Conservation (phyloP, 2,329 filamentous ascomycete genomes). For the Lecanicillium sp. region DNA sequence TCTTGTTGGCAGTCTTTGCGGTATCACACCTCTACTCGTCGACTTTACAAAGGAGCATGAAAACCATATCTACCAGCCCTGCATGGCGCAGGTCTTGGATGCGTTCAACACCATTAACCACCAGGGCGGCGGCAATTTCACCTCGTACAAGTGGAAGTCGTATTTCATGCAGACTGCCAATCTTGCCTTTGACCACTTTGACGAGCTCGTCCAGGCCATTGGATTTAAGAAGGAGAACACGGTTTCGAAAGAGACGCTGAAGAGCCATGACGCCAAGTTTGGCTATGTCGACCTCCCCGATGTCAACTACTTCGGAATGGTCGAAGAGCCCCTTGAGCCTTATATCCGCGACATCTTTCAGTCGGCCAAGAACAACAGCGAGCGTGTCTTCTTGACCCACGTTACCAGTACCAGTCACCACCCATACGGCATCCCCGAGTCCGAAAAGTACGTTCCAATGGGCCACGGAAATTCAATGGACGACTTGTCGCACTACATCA, state of each 20-base stretch:
- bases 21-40: conserved; percentile 32
- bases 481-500: conserved; percentile 29
- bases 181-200: conserved; percentile 27
- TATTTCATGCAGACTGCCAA: conserved; percentile 28
- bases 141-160: conserved; percentile 25
- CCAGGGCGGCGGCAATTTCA: conserved; percentile 17
- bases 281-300: conserved; percentile 23
- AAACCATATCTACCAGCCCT: conserved; percentile 38
- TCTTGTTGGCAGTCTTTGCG: conserved; percentile 34
- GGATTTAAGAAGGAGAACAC: conserved; percentile 24
- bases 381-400: conserved; percentile 29
- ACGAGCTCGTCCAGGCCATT: conserved; percentile 23
- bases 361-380: conserved; percentile 22
- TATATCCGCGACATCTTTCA: conserved; percentile 27
- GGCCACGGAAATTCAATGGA: conserved; percentile 21
- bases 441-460: conserved; percentile 23
- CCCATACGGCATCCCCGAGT: conserved; percentile 24
- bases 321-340: conserved; percentile 25
- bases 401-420: conserved; percentile 31
- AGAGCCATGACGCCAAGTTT: conserved; percentile 22
- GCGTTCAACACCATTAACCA: conserved; percentile 24
- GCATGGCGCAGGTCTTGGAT: conserved; percentile 33
- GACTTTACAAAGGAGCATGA: conserved; percentile 37
- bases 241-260: conserved; percentile 25
- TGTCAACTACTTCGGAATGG: conserved; percentile 29